phyloP scores from a whole-genome alignment of 176 grass and related monocot genomes.

The Eragrostis nindensis region DNA sequence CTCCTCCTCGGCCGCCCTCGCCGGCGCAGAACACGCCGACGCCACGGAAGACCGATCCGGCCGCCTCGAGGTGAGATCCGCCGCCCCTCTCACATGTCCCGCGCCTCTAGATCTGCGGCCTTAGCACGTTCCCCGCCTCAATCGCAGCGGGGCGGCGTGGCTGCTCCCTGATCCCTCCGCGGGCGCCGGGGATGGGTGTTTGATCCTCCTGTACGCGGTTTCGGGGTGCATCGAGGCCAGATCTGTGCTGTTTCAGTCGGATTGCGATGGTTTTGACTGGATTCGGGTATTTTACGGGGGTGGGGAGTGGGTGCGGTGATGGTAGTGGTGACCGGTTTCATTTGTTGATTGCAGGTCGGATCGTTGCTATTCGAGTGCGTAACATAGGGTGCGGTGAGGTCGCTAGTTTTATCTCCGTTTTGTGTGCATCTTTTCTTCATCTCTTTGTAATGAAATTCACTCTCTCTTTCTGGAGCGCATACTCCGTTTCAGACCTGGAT shows the following conservation, averaged over 20 bases:
- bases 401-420: neutral
- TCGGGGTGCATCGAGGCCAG: neutral
- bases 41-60: constrained; percentile 6
- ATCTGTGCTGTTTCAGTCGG: neutral
- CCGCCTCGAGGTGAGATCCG: constrained; percentile 22
- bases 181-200: neutral
- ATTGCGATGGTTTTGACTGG: neutral
- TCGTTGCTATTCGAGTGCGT: neutral
- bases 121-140: neutral
- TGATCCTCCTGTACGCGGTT: neutral
- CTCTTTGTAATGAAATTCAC: neutral
- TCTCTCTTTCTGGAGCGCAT: neutral
- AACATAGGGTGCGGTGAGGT: neutral
- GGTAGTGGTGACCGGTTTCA: neutral
- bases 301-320: neutral
- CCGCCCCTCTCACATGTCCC: neutral
- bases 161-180: neutral
- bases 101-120: constrained; percentile 17
- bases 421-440: neutral
- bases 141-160: neutral
- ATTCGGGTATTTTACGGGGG: neutral
- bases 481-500: neutral
- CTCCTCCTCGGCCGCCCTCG: neutral
- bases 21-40: neutral
- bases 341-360: neutral